A percentile compares a stretch with the other conserved stretches of the same genome.
These are phyloP conservation scores for Avicennia marina DNA, from an alignment of 257 asterid genomes.

Conservation along the genomic window DNA sequence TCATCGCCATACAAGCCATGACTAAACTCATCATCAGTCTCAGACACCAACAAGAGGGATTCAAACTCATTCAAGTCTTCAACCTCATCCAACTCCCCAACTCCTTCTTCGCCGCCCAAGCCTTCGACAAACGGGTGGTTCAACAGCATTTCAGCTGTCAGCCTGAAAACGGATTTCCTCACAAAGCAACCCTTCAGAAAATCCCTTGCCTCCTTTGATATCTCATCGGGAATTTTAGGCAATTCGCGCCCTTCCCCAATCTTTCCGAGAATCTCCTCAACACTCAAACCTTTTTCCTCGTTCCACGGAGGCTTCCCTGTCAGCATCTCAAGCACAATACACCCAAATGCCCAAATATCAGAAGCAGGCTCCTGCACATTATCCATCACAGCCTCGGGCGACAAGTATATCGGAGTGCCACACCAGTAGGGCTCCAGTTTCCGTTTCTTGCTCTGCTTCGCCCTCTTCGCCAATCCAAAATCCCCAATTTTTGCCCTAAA, in stretches of 20 bases:
- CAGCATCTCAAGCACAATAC: constrained; percentile 78
- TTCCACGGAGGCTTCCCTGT: constrained; percentile 72
- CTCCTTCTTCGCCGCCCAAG: constrained; percentile 26
- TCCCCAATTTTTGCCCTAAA: constrained; percentile 75
- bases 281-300: constrained; percentile 25
- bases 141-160: constrained; percentile 77
- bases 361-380: constrained; percentile 58
- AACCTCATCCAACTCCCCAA: constrained; percentile 32
- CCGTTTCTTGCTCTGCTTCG: constrained; percentile 58
- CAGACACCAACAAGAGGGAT: constrained; percentile 43
- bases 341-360: constrained; percentile 90
- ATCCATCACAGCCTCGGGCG: constrained; percentile 76
- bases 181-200: constrained; percentile 84
- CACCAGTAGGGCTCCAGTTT: constrained; percentile 68
- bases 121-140: constrained; percentile 60
- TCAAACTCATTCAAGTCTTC: constrained; percentile 52
- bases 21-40: constrained; percentile 39
- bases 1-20: constrained; percentile 26
- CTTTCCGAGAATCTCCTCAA: constrained; percentile 44
- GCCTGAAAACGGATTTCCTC: constrained; percentile 59
- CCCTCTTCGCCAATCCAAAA: constrained; percentile 82
- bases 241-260: constrained; percentile 48
- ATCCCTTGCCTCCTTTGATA: constrained; percentile 63
- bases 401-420: constrained; percentile 73
- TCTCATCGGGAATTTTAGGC: constrained; percentile 46